Evolutionary conservation across 306 rosid genomes (phyloP).

Genomic region (Cucurbita ficifolia): DNA sequence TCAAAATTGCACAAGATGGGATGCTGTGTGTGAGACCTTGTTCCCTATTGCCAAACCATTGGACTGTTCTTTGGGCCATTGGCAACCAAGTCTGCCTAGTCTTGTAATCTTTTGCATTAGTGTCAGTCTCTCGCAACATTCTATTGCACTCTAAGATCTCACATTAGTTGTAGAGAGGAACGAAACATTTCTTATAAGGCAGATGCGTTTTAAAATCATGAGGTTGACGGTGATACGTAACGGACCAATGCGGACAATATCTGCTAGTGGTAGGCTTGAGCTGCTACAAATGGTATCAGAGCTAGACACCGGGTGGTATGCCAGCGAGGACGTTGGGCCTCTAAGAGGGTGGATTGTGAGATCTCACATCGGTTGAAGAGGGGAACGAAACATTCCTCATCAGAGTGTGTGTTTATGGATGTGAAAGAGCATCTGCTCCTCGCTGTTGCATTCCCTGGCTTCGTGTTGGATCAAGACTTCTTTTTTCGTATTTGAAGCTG

Average conservation of each 20-base stretch:
- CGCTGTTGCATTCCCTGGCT: conserved; percentile 22
- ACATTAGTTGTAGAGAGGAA: no score
- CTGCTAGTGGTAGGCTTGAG: no score
- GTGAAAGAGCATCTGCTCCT: conserved; percentile 29
- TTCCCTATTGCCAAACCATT: conserved; percentile 83
- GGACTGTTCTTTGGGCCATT: conserved; percentile 74
- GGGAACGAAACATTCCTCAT: no score
- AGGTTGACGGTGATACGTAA: no score
- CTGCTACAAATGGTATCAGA: no score
- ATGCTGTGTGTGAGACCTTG: conserved; percentile 21
- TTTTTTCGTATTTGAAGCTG: conserved; percentile 31
- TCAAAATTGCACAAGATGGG: neutral
- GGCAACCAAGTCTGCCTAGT: conserved; percentile 66
- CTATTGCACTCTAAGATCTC: conserved; percentile 3
- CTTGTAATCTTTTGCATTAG: conserved; percentile 38
- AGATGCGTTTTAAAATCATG: no score
- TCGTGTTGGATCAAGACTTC: conserved; percentile 7
- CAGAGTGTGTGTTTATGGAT: conserved; percentile 41
- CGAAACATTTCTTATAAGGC: no score
- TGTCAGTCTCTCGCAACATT: conserved; percentile 23
- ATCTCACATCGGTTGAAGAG: no score
- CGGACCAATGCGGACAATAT: no score
- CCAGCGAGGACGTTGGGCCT: no score
- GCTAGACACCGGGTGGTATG: no score
- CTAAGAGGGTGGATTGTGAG: no score